Base-by-base conservation (phyloP, 805 yeast species). In the Saturnispora sanitii region DNA sequence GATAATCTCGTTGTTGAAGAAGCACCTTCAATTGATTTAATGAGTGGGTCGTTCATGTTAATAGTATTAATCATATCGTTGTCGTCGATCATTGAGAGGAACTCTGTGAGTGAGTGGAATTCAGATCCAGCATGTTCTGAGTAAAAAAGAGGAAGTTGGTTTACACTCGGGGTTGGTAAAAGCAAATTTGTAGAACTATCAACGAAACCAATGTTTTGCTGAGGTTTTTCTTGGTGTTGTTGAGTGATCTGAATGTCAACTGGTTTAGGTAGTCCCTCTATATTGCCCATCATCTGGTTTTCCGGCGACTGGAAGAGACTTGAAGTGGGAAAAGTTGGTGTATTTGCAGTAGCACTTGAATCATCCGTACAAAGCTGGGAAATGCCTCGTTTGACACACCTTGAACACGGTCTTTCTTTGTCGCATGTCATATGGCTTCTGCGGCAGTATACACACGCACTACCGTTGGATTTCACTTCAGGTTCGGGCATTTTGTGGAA, bases 381-480 rank as follows among this genome's bases (percentile, higher is more conserved):
- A 35, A 88, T 90, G 30, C 83, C 83, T 49, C 96, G 67, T 58
- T 82, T 84, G 8, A 88, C 68, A 60, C 97, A 88, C 33, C 96
- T 67, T 38, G 77, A 73, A 53, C 95, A 84, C 6, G 92, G 77
- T 52, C 85, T 60, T 16, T 74, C 65, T 32, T 78, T 81, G 57
- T 87, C 95, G 62, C 97, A 88, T 23, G 86, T 82, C 88, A 88
- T 84, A 58, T 88, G 97, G 0, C 95, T 84, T 41, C 97, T 67
- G 30, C 96, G 73, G 57, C 96, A 88, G 55, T 83, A 88, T 1
- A 88, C 82, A 62, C 97, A 88, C 0, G 97, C 94, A 37, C 70
- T 64, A 17, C 66, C 72, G 12, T 72, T 75, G 52, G 77, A 75
- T 40, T 73, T 61, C 29, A 28, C 41, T n/a, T 18, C 38, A 4